Percentiles rank a stretch among this genome's conserved stretches.
These are phyloP conservation scores for Iberis pinnata DNA, from an alignment of 345 rosid species.

Conservation along the genomic window DNA sequence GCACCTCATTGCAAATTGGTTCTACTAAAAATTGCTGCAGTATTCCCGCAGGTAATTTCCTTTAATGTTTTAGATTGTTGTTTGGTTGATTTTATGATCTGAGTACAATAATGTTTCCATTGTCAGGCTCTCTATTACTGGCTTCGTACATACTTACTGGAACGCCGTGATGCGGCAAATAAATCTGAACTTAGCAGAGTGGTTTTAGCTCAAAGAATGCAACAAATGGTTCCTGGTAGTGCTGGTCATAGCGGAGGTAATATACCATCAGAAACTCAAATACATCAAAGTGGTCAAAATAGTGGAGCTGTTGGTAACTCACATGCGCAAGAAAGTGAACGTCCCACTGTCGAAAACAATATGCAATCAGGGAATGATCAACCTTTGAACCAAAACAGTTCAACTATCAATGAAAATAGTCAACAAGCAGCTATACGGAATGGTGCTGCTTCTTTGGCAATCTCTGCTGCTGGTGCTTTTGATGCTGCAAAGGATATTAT, in stretches of 20 bases:
- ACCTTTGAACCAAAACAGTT: constrained; percentile 61
- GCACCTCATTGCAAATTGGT: constrained; percentile 95
- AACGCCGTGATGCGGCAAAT: constrained; percentile 92
- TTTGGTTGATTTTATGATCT: constrained; percentile 16
- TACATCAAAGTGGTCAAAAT: constrained; percentile 49
- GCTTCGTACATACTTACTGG: constrained; percentile 95
- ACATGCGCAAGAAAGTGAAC: constrained; percentile 78
- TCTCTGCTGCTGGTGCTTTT: constrained; percentile 83
- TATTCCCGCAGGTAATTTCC: constrained; percentile 73
- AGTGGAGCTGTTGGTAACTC: constrained; percentile 51
- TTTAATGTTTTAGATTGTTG: not conserved
- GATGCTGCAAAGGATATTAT: constrained; percentile 95
- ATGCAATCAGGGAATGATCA: constrained; percentile 62
- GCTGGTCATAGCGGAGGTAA: constrained; percentile 52
- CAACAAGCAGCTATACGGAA: constrained; percentile 58
- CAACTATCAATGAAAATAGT: constrained; percentile 49
- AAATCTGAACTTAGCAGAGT: constrained; percentile 69
- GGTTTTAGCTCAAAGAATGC: constrained; percentile 84
- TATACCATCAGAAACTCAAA: constrained; percentile 52
- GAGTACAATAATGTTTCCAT: constrained; percentile 1
- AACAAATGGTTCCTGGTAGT: constrained; percentile 54
- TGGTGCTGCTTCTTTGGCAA: constrained; percentile 57
- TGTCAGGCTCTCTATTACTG: constrained; percentile 91
- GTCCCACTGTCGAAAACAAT: constrained; percentile 47
- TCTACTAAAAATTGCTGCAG: constrained; percentile 76